Evolutionary conservation across 306 rosid species (phyloP), one percentile per base, ranked within the genome.

Genomic region (Trichosanthes cucumerina): DNA sequence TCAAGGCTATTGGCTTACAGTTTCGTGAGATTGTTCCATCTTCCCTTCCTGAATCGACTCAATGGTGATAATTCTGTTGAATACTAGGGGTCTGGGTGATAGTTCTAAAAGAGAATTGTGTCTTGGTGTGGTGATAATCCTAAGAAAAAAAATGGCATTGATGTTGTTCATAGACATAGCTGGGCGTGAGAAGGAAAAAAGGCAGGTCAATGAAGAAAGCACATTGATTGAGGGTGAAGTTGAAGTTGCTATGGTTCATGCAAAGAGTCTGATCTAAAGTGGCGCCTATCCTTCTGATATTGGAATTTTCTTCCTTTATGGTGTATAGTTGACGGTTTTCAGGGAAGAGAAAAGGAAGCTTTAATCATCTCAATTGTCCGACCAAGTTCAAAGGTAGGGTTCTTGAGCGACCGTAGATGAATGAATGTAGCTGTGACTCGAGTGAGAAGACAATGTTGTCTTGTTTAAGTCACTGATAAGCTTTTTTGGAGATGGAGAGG

Each of bases 291-390:
- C 97, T 85, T 92, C 96, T 81, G 97, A 88, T 84, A 91, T 95
- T 83, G 99, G 99, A 85, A 90, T 95, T 65, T 91, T 95, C 75
- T 88, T 97, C 64, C 99, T 97, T 52, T 95, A 95, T 76, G 96
- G 96, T 70, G 99, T 97, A 95, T 97, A 56, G 99, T 95, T 78
- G 99, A 95, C 75, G 99, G 99, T 56, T 95, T 95, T 86, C 99
- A 95, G 76, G 97, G 99, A 62, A 86, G 99, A 81, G 99, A 95
- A 85, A 95, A 95, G 86, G 99, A 92, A 83, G 97, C 97, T 80
- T 89, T 91, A 63, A 86, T 95, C 75, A 95, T 95, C 81, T 95
- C 97, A 63, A 95, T 92, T 97, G 99, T 95, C 84, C 86, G 99
- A 50, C 92, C 99, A 95, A 28, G 92, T 85, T 85, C 97, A 56